Evolutionary conservation across 257 asterid species (phyloP).

Genomic region (Nicotiana knightiana): DNA sequence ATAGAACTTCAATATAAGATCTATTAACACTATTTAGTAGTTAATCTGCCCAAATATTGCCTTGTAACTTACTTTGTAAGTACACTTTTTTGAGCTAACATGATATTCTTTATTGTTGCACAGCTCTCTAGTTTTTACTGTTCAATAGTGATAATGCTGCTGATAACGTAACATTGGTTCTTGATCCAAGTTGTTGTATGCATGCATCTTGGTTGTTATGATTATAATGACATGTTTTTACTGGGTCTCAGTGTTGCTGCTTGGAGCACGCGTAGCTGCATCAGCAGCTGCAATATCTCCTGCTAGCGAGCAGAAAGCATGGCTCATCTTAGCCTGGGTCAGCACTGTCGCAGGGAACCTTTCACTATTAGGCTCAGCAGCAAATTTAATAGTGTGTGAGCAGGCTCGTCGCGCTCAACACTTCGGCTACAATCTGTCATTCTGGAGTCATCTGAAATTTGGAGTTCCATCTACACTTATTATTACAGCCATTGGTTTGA

Average conservation of each 20-base stretch:
- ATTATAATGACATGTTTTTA: not conserved
- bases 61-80: no score
- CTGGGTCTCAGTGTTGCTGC: slow-evolving; percentile 46
- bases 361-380: slow-evolving; percentile 91
- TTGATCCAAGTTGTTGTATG: no score
- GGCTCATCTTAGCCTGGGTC: slow-evolving; percentile 93
- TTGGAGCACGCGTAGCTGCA: slow-evolving; percentile 80
- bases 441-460: slow-evolving; percentile 80
- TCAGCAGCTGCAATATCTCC: slow-evolving; percentile 82
- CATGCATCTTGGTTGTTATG: no score
- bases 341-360: slow-evolving; percentile 93
- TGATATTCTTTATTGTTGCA: no score
- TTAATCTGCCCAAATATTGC: no score
- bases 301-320: slow-evolving; percentile 69
- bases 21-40: no score
- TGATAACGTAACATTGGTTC: no score
- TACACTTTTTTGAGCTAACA: no score
- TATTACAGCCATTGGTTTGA: slow-evolving; percentile 65
- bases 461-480: slow-evolving; percentile 87
- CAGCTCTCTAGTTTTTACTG: no score
- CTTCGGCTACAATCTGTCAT: slow-evolving; percentile 62
- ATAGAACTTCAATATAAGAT: no score
- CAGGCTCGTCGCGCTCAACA: slow-evolving; percentile 79
- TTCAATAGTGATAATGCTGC: no score
- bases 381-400: slow-evolving; percentile 90